Evolutionary conservation across 805 yeast genomes (phyloP), one percentile per base, ranked within the genome.

Genomic region (Yarrowia hollandica): DNA sequence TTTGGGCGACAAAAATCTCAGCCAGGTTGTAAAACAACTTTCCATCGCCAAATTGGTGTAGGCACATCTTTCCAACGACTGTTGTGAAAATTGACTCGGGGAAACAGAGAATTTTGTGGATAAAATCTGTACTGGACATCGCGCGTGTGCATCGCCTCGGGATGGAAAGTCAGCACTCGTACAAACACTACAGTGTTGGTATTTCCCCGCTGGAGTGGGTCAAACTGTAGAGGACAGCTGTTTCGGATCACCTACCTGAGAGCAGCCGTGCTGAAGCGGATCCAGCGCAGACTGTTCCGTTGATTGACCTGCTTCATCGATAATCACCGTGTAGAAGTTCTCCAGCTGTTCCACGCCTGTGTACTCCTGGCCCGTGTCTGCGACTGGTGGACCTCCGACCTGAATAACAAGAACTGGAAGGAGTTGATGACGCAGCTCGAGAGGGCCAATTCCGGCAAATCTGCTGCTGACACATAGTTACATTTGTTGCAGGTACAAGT

Each of bases 81-180:
- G 48, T 18, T 33, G 22, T 26, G 26, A 4, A 41, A 41, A 8
- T 6, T 8, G 22, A 18, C 22, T 41, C 48, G 8, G 2, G 48
- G 48, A 4, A 41, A 41, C 21, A 26, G 6, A 7, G 48, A 41
- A 26, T 25, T 26, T 11, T 41, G 12, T 2, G 48, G 48, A 18
- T 41, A 33, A 31, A 41, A 25, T 16, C 48, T 8, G n/a, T 41
- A 41, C 48, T 41, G 48, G 7, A 15, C 18, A 15, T 41, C 48
- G 2, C 25, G 23, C 7, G 33, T 41, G 23, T 41, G 48, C 33
- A 41, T 41, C 15, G 48, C 22, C 5, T 26, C 23, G 11, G 48
- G 48, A 7, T 41, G 19, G 7, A 16, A 22, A 11, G 11, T 26
- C 16, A 41, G 48, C 23, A 41, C 26, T 2, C 48, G 33, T 2